Base-by-base conservation (phyloP, 345 rosid genomes). In the Lumnitzera littorea region DNA sequence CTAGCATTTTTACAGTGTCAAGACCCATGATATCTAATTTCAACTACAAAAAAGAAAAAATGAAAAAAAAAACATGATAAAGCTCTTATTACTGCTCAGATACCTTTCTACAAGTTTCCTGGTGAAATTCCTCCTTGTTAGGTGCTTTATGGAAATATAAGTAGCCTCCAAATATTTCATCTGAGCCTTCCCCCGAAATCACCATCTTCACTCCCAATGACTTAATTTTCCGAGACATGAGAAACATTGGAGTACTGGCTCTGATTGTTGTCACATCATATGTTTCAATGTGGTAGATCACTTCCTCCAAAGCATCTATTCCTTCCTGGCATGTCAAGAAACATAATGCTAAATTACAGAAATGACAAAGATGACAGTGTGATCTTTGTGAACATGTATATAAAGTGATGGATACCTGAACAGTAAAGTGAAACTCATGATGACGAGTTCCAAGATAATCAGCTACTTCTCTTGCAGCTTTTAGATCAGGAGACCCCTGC, bases 161-260 rank as follows among this genome's bases (percentile, higher is more conserved):
- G 79, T 94, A 94, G 9, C 99, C 99, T 60, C 99, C 99, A 56
- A 94, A 88, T 50, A 94, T 71, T 78, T 94, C 99, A 61, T 94
- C 97, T 1, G 97, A 80, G 15, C 97, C 99, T 72, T 94, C 99
- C 61, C 97, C 97, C 15, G 99, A 94, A 51, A 94, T 77, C 66
- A 94, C 99, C 99, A 90, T 90, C 85, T 94, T 94, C 36, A 94
- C 96, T 17, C 99, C 97, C 31, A 90, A 73, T 14, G 99, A 83
- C 76, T 94, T 94, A 17, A 94, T 94, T 82, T 90, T 94, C 11
- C 99, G 67, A 0, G 97, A 70, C 92, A 94, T 86, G 11, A 90
- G 85, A 56, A 94, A 94, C 97, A 94, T 94, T 0, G 97, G 99
- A 2, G 96, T 94, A 68, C 97, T 88, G n/a, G 97, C 99, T 74